A percentile compares a stretch with the other conserved stretches of the same genome.
phyloP scores from a whole-genome alignment of 164 flowering plant species.

The Taxillus chinensis region DNA sequence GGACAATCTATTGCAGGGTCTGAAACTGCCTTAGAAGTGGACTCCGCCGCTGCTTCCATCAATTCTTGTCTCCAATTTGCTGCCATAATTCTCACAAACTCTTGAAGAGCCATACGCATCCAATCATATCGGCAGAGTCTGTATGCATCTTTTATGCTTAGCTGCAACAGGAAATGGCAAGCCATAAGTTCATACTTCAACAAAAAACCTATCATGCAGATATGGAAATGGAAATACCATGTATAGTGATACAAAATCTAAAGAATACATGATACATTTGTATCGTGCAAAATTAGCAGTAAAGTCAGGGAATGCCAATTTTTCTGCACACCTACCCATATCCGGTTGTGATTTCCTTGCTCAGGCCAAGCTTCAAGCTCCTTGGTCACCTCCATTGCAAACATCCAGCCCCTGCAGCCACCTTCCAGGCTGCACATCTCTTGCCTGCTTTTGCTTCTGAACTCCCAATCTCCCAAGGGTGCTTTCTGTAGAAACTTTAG shows the following conservation, averaged over 20 bases:
- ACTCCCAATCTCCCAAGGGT: slow-evolving; percentile 54
- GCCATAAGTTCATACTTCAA: too few relatives aligned
- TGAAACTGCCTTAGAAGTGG: slow-evolving; percentile 5
- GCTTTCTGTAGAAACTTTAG: slow-evolving; percentile 18
- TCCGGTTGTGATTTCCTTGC: slow-evolving; percentile 34
- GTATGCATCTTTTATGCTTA: slow-evolving; percentile 42
- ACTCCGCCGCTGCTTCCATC: slow-evolving; percentile 12
- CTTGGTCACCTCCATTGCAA: slow-evolving; percentile 58
- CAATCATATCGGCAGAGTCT: slow-evolving; percentile 74
- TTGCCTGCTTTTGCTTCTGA: slow-evolving; percentile 60
- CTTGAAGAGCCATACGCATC: slow-evolving; percentile 54
- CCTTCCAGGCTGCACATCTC: slow-evolving; percentile 40
- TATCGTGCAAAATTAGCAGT: too few relatives aligned
- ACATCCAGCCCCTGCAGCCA: slow-evolving; percentile 61
- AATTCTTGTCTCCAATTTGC: slow-evolving; percentile 13
- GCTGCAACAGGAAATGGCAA: slow-evolving; percentile 17
- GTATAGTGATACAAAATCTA: too few relatives aligned
- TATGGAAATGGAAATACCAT: too few relatives aligned
- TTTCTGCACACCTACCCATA: slow-evolving; percentile 42
- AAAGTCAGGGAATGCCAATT: too few relatives aligned
- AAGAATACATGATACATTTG: too few relatives aligned
- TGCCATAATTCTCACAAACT: slow-evolving; percentile 24
- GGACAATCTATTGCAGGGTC: slow-evolving; percentile 21
- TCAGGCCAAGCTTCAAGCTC: slow-evolving; percentile 71
- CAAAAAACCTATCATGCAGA: too few relatives aligned